Percentiles rank a stretch among this genome's conserved stretches.
phyloP scores from a whole-genome alignment of 805 yeast genomes.

The Lipomyces chichibuensis region DNA sequence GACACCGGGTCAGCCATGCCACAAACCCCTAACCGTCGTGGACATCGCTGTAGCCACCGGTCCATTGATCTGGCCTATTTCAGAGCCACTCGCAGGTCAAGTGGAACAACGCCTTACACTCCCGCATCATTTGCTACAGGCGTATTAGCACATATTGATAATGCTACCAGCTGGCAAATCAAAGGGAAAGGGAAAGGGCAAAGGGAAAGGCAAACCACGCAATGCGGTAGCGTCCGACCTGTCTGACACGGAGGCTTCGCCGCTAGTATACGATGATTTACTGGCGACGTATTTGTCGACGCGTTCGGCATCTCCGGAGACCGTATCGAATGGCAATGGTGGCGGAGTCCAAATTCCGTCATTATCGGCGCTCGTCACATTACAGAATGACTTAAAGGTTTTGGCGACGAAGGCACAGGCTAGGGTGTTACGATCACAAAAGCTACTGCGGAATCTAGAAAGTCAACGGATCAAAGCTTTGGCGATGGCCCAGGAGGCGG shows the following conservation, averaged over 20 bases:
- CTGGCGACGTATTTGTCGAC: constrained; percentile 6
- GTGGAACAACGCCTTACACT: neutral
- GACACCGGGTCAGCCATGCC: too few relatives aligned
- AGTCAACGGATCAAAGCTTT: constrained; percentile 10
- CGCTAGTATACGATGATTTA: constrained; percentile 17
- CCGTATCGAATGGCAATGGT: neutral
- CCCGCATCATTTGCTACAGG: neutral
- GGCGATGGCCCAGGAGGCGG: constrained; percentile 7
- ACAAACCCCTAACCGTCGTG: neutral
- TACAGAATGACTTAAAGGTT: constrained; percentile 23
- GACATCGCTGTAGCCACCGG: neutral
- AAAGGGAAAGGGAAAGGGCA: constrained; percentile 30
- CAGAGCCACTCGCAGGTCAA: neutral
- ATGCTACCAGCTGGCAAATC: constrained; percentile 22
- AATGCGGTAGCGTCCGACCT: constrained; percentile 2
- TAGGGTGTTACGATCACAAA: constrained; percentile 19
- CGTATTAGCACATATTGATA: neutral
- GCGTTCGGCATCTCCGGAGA: constrained; percentile 18
- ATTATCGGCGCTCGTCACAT: constrained; percentile 6
- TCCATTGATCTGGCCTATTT: neutral
- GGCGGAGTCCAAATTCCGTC: constrained; percentile 15
- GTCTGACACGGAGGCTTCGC: constrained; percentile 15
- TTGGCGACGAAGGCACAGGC: constrained; percentile 24
- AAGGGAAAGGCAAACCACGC: constrained; percentile 28
- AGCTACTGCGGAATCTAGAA: constrained; percentile 15